These are phyloP conservation scores for Acanthamoeba castellanii DNA, from an alignment of 208 protist species.

Conservation along the genomic window DNA sequence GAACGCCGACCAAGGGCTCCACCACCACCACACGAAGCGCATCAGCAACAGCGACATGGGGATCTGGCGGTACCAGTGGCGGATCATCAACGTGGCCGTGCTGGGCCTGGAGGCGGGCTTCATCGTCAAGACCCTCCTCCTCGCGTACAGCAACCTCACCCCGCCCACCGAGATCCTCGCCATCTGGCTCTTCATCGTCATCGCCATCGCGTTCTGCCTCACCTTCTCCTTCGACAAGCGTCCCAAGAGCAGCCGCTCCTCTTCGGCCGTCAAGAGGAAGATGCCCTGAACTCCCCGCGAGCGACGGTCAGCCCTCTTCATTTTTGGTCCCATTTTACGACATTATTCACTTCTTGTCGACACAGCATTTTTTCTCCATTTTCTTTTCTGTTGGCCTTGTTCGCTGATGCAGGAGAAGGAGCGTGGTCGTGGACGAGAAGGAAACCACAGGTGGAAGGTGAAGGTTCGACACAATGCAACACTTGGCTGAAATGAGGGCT, in stretches of 20 bases:
- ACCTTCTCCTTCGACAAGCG: slow-evolving; percentile 24
- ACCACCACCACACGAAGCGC: background rate
- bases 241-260: background rate
- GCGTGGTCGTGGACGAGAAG: no score
- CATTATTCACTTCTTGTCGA: no score
- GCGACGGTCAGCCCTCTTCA: background rate
- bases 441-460: no score
- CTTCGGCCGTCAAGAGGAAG: slow-evolving; percentile 4
- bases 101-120: slow-evolving; percentile 26
- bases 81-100: slow-evolving; percentile 24
- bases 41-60: slow-evolving; percentile 7
- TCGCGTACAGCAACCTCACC: slow-evolving; percentile 40
- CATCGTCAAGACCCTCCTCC: slow-evolving; percentile 48
- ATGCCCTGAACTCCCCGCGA: background rate
- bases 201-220: slow-evolving; percentile 24
- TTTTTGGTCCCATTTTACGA: background rate
- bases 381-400: no score
- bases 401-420: no score
- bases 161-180: slow-evolving; percentile 41
- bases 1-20: background rate
- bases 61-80: slow-evolving; percentile 57
- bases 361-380: no score
- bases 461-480: no score
- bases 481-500: background rate
- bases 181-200: slow-evolving; percentile 35